A percentile compares a stretch with the other conserved stretches of the same genome.
Evolutionary conservation across 352 stramenopile genomes (phyloP).

Genomic region (Pythium chondricola): DNA sequence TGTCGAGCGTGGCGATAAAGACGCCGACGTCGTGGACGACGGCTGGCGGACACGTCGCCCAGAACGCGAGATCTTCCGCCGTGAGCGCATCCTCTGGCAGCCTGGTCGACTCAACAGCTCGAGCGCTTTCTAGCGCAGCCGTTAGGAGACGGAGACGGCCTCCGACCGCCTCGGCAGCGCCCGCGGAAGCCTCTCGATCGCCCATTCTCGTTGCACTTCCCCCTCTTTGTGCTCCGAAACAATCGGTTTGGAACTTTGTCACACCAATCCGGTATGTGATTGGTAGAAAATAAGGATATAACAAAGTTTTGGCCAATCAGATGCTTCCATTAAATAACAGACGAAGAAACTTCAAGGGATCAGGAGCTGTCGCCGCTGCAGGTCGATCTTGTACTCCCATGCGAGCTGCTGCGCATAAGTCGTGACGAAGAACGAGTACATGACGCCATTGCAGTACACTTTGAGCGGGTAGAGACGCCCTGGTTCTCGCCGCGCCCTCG

Average conservation of each 20-base stretch:
- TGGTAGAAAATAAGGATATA: constrained; percentile 21
- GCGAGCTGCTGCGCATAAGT: constrained; percentile 70
- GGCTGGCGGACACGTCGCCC: constrained; percentile 33
- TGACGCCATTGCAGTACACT: constrained; percentile 54
- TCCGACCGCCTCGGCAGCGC: constrained; percentile 9
- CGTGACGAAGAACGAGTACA: constrained; percentile 75
- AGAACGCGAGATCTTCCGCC: constrained; percentile 44
- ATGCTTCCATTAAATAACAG: too few relatives aligned
- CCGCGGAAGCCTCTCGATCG: constrained; percentile 9
- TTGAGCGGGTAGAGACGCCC: constrained; percentile 62
- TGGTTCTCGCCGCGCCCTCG: constrained; percentile 37
- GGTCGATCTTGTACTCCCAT: constrained; percentile 79
- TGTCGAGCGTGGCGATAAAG: constrained; percentile 46
- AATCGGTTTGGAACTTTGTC: too few relatives aligned
- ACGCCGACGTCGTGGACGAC: constrained; percentile 49
- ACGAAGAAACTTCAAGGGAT: constrained; percentile 42
- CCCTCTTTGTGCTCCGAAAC: constrained; percentile 2
- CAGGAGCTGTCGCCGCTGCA: constrained; percentile 63
- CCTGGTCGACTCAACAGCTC: constrained; percentile 1
- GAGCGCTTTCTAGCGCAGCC: constrained; percentile 6
- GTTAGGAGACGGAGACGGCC: constrained; percentile 9
- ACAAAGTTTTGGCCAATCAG: constrained; percentile 13
- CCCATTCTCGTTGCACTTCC: constrained; percentile 22
- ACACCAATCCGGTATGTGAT: constrained; percentile 18
- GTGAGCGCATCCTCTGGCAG: constrained; percentile 12